These are phyloP conservation scores for Scheffersomyces illinoinensis DNA, from an alignment of 1,139 yeast species.

Conservation along the genomic window DNA sequence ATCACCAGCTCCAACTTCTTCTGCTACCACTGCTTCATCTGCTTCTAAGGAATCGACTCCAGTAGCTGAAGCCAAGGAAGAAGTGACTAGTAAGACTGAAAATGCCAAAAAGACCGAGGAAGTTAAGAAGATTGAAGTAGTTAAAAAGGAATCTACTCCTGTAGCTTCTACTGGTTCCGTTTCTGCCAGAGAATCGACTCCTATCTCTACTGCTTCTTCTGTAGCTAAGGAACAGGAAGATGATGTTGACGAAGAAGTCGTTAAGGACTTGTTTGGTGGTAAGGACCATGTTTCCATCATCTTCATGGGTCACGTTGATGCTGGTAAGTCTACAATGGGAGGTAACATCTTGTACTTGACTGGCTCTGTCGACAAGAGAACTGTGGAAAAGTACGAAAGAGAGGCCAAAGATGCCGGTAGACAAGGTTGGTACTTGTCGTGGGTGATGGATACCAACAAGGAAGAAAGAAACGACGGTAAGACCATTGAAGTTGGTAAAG, in stretches of 20 bases:
- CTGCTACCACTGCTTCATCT: conserved; percentile 6
- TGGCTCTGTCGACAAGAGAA: conserved; percentile 97
- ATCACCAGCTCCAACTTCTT: conserved; percentile 16
- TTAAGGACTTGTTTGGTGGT: conserved; percentile 92
- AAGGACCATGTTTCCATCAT: conserved; percentile 95
- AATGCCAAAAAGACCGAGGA: conserved; percentile 11
- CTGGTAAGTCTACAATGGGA: conserved; percentile 99
- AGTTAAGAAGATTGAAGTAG: conserved; percentile 8
- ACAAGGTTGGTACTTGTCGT: conserved; percentile 98
- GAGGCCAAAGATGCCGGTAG: conserved; percentile 99
- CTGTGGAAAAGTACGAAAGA: conserved; percentile 97
- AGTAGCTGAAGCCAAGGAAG: conserved; percentile 9
- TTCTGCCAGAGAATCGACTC: conserved; percentile 12
- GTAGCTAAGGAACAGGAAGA: conserved; percentile 75
- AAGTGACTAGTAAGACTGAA: conserved; percentile 7
- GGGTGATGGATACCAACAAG: conserved; percentile 99
- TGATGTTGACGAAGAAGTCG: conserved; percentile 82
- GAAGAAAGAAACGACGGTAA: conserved; percentile 99
- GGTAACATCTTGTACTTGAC: conserved; percentile 92
- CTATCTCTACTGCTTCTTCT: conserved; percentile 23
- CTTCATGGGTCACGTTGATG: conserved; percentile 99
- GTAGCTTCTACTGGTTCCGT: conserved; percentile 14
- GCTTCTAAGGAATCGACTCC: conserved; percentile 19
- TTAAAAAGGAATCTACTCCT: conserved; percentile 12
- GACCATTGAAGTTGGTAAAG: conserved; percentile 98